These are phyloP conservation scores for Ophiocordyceps camponoti-rufipedis DNA, from an alignment of 2,329 filamentous ascomycete species.

Conservation along the genomic window DNA sequence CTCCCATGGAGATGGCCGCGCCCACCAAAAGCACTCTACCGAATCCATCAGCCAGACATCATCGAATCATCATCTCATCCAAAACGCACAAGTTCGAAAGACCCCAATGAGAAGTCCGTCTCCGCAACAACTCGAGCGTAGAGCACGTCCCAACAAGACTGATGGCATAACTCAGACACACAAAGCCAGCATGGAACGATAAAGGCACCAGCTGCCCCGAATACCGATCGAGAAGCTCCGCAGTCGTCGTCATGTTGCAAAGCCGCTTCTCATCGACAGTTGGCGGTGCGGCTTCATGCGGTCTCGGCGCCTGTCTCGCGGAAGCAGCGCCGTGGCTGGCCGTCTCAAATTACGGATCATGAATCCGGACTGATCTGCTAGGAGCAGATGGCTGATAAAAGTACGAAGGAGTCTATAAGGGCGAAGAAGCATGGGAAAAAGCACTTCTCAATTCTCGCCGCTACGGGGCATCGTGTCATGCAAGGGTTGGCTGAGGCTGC, in stretches of 20 bases:
- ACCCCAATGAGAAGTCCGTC: constrained; percentile 51
- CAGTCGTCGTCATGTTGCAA: neutral
- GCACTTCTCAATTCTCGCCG: no score
- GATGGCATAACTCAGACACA: constrained; percentile 57
- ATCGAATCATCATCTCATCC: neutral
- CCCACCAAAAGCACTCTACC: constrained; percentile 41
- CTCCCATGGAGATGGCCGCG: constrained; percentile 54
- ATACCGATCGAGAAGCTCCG: constrained; percentile 19
- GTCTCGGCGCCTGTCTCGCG: neutral
- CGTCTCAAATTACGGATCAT: no score
- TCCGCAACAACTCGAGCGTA: constrained; percentile 65
- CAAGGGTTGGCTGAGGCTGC: no score
- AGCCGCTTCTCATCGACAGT: no score
- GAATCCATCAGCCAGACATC: neutral
- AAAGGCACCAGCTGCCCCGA: constrained; percentile 26
- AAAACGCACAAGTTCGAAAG: constrained; percentile 46
- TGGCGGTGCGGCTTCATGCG: neutral
- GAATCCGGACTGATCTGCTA: no score
- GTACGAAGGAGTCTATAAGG: no score
- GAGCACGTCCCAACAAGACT: constrained; percentile 62
- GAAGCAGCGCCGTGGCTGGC: neutral
- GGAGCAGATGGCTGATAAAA: no score
- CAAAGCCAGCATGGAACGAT: constrained; percentile 38
- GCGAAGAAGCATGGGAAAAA: no score
- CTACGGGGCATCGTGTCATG: no score